Conservation (phyloP, 2,329 filamentous ascomycete species). For the Xylariales sp. region DNA sequence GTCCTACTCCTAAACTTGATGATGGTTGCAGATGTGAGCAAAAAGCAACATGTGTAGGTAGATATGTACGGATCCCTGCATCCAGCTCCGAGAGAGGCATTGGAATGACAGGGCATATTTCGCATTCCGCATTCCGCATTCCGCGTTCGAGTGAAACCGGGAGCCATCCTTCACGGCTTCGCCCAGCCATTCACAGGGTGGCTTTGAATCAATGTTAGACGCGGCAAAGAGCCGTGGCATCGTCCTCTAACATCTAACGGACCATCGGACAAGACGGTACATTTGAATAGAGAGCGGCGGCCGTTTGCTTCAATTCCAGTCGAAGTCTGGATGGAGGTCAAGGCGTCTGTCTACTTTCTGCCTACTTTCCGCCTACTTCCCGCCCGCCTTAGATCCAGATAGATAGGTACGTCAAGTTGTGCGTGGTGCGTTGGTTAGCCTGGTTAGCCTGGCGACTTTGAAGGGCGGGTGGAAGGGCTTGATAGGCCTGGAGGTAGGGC, state of each 20-base stretch:
- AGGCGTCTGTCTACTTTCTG: neutral
- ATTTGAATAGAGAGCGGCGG: slow-evolving; percentile 1
- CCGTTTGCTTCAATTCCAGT: neutral
- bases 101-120: slow-evolving; percentile 21
- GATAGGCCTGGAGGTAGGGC: slow-evolving; percentile 17
- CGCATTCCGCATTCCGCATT: slow-evolving; percentile 27
- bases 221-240: slow-evolving; percentile 21
- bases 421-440: neutral
- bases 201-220: slow-evolving; percentile 4
- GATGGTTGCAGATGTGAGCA: neutral
- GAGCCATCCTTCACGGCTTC: slow-evolving; percentile 12
- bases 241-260: slow-evolving; percentile 1
- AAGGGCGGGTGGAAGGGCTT: neutral
- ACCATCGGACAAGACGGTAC: neutral
- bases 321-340: neutral
- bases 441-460: too few species aligned
- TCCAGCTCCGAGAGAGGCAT: slow-evolving; percentile 21
- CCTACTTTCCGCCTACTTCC: neutral
- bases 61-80: slow-evolving; percentile 15
- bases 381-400: too few species aligned
- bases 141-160: slow-evolving; percentile 29
- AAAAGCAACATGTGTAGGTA: slow-evolving; percentile 2
- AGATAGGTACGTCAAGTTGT: slow-evolving; percentile 10
- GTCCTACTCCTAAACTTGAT: neutral
- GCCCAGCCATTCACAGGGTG: slow-evolving; percentile 6